A percentile compares a stretch with the other conserved stretches of the same genome.
Conservation (phyloP, 768 basidiomycete species). For the Lactarius hatsudake region DNA sequence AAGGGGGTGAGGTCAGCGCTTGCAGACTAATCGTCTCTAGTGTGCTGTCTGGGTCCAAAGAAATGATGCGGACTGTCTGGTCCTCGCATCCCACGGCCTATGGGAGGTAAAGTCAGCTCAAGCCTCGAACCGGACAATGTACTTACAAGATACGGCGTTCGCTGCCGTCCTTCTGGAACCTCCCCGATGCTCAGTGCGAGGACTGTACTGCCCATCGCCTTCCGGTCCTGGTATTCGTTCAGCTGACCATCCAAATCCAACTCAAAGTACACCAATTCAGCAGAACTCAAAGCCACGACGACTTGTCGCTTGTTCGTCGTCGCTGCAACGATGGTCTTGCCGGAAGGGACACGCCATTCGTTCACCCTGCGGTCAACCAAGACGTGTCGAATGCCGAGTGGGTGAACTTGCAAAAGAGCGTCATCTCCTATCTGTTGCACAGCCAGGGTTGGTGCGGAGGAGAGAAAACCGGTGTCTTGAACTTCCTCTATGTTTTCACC, state of each 20-base stretch:
- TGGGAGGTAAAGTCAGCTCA: neutral
- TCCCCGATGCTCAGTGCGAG: constrained; percentile 91
- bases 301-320: constrained; percentile 98
- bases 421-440: constrained; percentile 97
- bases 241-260: constrained; percentile 93
- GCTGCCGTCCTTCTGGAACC: constrained; percentile 88
- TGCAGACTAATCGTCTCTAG: constrained; percentile 94
- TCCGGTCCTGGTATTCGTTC: constrained; percentile 97
- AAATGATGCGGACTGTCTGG: constrained; percentile 96
- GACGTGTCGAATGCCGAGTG: constrained; percentile 94
- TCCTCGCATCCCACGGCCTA: constrained; percentile 99
- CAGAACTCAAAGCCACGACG: constrained; percentile 89
- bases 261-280: constrained; percentile 99
- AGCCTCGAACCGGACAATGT: neutral
- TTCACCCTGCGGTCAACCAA: constrained; percentile 88
- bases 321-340: constrained; percentile 86
- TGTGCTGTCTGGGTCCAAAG: constrained; percentile 93
- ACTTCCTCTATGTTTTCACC: constrained; percentile 99
- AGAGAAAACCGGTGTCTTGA: constrained; percentile 97
- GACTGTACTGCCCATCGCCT: constrained; percentile 95
- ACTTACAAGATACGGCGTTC: constrained; percentile 89
- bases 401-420: constrained; percentile 94
- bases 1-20: constrained; percentile 93
- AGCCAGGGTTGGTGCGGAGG: constrained; percentile 92
- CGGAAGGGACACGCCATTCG: constrained; percentile 91